Percentiles rank a stretch among this genome's conserved stretches.
phyloP scores from a whole-genome alignment of 306 rosid species.

The Prunus campanulata region DNA sequence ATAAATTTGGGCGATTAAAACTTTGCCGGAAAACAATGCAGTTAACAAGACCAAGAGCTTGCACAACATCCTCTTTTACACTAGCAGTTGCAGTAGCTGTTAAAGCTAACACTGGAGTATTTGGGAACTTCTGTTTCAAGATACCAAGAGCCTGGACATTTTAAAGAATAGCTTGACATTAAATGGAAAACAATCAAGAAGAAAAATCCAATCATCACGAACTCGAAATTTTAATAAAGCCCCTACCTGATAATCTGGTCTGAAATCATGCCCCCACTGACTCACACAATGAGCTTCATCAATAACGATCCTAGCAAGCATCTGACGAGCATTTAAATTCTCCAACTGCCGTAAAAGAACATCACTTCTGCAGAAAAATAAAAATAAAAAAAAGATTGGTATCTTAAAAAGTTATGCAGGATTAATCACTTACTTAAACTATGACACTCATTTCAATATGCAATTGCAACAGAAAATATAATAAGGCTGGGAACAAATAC shows the following conservation, averaged over 20 bases:
- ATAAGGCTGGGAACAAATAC: background rate
- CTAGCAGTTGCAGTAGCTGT: slow-evolving; percentile 99
- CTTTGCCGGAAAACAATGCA: slow-evolving; percentile 95
- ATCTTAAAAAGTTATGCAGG: slow-evolving; percentile 16
- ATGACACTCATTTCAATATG: background rate
- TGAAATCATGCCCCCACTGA: slow-evolving; percentile 99
- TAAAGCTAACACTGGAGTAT: slow-evolving; percentile 90
- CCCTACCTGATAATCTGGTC: slow-evolving; percentile 97
- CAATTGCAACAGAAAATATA: background rate
- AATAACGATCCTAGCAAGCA: slow-evolving; percentile 93
- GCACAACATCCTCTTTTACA: slow-evolving; percentile 99
- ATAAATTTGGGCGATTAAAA: slow-evolving; percentile 93
- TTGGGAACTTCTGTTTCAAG: slow-evolving; percentile 91
- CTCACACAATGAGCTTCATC: slow-evolving; percentile 99
- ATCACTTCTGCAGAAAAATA: slow-evolving; percentile 69
- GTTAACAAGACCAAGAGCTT: slow-evolving; percentile 92
- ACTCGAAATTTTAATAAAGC: slow-evolving; percentile 20
- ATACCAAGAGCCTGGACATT: slow-evolving; percentile 87
- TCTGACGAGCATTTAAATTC: slow-evolving; percentile 71
- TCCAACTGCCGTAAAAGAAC: slow-evolving; percentile 78
- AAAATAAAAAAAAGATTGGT: slow-evolving; percentile 10
- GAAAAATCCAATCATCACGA: background rate
- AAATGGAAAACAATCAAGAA: background rate
- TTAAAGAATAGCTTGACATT: slow-evolving; percentile 20
- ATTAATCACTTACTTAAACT: background rate